phyloP scores from a whole-genome alignment of 2,329 filamentous ascomycete species.

The Hawksworthiomyces lignivorus region DNA sequence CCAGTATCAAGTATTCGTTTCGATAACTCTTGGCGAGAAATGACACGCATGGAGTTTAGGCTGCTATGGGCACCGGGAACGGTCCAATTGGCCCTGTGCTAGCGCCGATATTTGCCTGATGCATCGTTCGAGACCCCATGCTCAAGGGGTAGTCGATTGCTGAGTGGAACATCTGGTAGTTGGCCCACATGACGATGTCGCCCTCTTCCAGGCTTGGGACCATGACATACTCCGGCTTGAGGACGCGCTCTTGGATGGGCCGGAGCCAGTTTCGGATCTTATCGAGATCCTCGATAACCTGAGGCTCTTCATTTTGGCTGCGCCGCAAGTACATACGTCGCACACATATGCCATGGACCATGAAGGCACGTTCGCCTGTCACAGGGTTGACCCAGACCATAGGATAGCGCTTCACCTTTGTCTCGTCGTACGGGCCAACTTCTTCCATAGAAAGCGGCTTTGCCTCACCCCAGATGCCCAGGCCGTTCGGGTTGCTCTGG shows the following conservation, averaged over 20 bases:
- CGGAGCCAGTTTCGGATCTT: conserved; percentile 29
- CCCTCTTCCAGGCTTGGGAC: conserved; percentile 32
- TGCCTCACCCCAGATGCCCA: conserved; percentile 25
- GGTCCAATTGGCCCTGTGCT: conserved; percentile 11
- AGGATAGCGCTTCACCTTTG: conserved; percentile 31
- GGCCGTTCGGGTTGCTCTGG: conserved; percentile 31
- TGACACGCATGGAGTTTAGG: too few relatives aligned
- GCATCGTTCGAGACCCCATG: conserved; percentile 34
- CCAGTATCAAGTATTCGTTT: too few relatives aligned
- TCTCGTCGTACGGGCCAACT: conserved; percentile 25
- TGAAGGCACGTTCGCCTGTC: conserved; percentile 33
- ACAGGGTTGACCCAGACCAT: conserved; percentile 39
- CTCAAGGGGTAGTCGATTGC: conserved; percentile 35
- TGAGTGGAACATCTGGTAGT: conserved; percentile 34
- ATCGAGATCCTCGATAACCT: conserved; percentile 28
- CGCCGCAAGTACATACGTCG: conserved; percentile 31
- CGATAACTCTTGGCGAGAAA: not conserved
- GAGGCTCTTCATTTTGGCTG: conserved; percentile 23
- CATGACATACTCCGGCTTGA: conserved; percentile 35
- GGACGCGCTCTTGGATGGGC: conserved; percentile 30
- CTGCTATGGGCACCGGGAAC: not conserved
- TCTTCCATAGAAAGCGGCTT: conserved; percentile 30
- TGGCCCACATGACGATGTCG: conserved; percentile 37
- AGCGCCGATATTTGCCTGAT: conserved; percentile 31
- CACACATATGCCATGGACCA: conserved; percentile 34